Evolutionary conservation across 2,329 filamentous ascomycete species (phyloP).

Genomic region (Exophiala spinifera): DNA sequence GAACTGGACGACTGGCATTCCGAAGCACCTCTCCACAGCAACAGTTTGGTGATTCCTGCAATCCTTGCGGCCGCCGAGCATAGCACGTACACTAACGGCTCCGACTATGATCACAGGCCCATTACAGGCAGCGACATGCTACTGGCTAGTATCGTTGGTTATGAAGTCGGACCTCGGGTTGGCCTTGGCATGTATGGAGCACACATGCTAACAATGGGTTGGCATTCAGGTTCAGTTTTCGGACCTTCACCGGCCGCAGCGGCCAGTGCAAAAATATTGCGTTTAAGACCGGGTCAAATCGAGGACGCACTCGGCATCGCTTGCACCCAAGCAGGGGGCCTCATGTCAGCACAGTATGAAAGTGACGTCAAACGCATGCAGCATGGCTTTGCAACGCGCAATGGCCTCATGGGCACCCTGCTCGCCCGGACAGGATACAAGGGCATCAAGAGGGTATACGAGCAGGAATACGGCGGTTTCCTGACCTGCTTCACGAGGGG

Average conservation of each 20-base stretch:
- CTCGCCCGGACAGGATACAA: slow-evolving; percentile 40
- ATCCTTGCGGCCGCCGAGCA: slow-evolving; percentile 37
- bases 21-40: slow-evolving; percentile 41
- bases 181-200: slow-evolving; percentile 39
- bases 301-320: slow-evolving; percentile 42
- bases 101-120: neutral
- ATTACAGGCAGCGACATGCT: slow-evolving; percentile 35
- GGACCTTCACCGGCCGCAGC: slow-evolving; percentile 39
- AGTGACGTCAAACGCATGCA: slow-evolving; percentile 47
- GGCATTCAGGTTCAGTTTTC: slow-evolving; percentile 43
- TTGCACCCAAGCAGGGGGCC: slow-evolving; percentile 40
- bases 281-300: slow-evolving; percentile 30
- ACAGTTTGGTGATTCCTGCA: slow-evolving; percentile 39
- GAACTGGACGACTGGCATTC: slow-evolving; percentile 47
- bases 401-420: slow-evolving; percentile 41
- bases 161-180: slow-evolving; percentile 41
- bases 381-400: slow-evolving; percentile 46
- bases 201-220: slow-evolving; percentile 40
- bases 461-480: slow-evolving; percentile 44
- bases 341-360: slow-evolving; percentile 46
- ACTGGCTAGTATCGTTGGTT: slow-evolving; percentile 39
- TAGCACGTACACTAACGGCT: slow-evolving; percentile 9
- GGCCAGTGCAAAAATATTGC: slow-evolving; percentile 35
- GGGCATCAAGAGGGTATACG: slow-evolving; percentile 44
- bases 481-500: slow-evolving; percentile 40